Conservation (phyloP, 108 stramenopile species). For the Cylindrotheca closterium region DNA sequence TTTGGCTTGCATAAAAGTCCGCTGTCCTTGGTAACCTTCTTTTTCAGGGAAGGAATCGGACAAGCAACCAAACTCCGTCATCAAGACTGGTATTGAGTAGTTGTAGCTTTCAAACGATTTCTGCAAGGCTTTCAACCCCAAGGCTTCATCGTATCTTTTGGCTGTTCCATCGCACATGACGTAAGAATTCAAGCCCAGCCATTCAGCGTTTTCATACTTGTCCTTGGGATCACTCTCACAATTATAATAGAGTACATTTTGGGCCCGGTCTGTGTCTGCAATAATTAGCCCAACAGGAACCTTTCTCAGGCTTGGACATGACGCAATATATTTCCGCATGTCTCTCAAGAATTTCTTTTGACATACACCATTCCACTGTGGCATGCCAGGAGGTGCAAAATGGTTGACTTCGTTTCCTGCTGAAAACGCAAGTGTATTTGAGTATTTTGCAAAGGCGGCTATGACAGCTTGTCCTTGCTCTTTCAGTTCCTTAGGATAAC, state of each 20-base stretch:
- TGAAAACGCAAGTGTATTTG: constrained; percentile 40
- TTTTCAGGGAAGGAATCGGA: constrained; percentile 29
- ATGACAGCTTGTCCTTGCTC: constrained; percentile 36
- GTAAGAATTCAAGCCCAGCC: constrained; percentile 50
- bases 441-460: constrained; percentile 38
- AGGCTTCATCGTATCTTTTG: constrained; percentile 9
- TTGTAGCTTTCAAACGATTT: constrained; percentile 7
- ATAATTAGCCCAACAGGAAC: constrained; percentile 15
- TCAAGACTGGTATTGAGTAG: constrained; percentile 27
- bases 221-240: constrained; percentile 39
- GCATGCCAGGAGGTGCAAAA: constrained; percentile 13
- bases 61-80: constrained; percentile 50
- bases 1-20: constrained; percentile 27
- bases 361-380: constrained; percentile 38
- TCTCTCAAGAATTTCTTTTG: constrained; percentile 48
- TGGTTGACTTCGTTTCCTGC: constrained; percentile 49
- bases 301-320: constrained; percentile 5
- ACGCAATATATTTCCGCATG: constrained; percentile 34
- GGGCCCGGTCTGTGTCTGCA: constrained; percentile 10
- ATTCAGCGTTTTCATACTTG: constrained; percentile 38
- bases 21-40: constrained; percentile 37
- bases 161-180: constrained; percentile 26
- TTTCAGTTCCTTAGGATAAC: constrained; percentile 45
- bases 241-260: constrained; percentile 25
- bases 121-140: constrained; percentile 18